These are phyloP conservation scores for Blepharisma stoltei DNA, from an alignment of 73 alveolate genomes.

Conservation along the genomic window DNA sequence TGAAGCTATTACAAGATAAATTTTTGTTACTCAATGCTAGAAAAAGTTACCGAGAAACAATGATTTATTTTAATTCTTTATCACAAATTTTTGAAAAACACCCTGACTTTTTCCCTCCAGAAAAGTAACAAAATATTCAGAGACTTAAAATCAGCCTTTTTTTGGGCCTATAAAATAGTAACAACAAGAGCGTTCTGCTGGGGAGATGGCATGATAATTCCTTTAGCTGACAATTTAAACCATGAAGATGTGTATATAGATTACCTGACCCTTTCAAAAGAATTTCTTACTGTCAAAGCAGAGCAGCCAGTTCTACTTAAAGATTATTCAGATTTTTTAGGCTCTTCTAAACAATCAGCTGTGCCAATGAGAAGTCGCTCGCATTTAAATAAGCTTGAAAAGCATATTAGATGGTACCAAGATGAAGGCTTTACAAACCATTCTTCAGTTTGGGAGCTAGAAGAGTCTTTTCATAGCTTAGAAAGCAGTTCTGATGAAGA, in stretches of 20 bases:
- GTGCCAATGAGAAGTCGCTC: not conserved
- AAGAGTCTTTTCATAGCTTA: not conserved
- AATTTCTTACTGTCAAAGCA: not conserved
- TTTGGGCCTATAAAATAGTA: constrained; percentile 23
- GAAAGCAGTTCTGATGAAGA: constrained; percentile 26
- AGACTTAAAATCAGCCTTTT: not conserved
- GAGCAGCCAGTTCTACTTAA: not conserved
- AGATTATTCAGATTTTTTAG: constrained; percentile 12
- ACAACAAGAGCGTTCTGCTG: not conserved
- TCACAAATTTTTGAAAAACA: not conserved
- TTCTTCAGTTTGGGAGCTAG: not conserved
- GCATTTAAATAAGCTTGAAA: constrained; percentile 2
- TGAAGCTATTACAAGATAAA: constrained; percentile 33
- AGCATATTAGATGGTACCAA: not conserved
- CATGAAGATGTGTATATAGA: constrained; percentile 29
- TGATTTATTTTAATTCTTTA: not conserved
- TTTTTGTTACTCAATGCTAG: not conserved
- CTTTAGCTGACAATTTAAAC: constrained; percentile 23
- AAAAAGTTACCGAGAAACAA: not conserved
- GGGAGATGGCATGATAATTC: constrained; percentile 23
- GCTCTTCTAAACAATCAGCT: not conserved
- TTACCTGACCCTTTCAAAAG: constrained; percentile 8
- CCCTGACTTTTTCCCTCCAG: constrained; percentile 13
- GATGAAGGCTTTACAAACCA: not conserved
- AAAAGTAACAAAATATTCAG: not conserved